Evolutionary conservation across 2,329 filamentous ascomycete species (phyloP).

Genomic region (Aspergillus piperis): DNA sequence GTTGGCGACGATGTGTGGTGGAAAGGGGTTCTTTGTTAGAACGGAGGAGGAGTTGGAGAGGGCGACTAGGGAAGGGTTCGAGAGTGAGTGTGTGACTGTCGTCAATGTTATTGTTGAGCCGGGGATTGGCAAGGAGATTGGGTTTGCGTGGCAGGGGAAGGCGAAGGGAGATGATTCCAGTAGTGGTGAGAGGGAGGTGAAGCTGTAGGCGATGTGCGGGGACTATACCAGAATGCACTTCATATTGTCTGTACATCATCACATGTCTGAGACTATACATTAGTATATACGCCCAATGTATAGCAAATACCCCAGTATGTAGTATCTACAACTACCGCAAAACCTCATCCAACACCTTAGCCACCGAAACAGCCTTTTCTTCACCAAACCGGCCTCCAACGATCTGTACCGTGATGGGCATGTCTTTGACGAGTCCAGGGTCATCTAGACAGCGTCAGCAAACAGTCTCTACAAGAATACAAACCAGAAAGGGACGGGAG

Average conservation of each 20-base stretch:
- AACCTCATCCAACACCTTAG: slow-evolving; percentile 32
- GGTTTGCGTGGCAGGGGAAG: slow-evolving; percentile 40
- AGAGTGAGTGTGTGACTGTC: slow-evolving; percentile 49
- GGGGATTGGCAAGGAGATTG: slow-evolving; percentile 45
- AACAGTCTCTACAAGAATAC: too few species aligned
- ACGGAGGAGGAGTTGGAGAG: slow-evolving; percentile 54
- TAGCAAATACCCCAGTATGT: too few species aligned
- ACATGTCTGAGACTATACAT: too few species aligned
- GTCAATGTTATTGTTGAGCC: slow-evolving; percentile 60
- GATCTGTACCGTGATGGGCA: slow-evolving; percentile 37
- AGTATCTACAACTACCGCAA: not conserved
- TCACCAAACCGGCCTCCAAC: slow-evolving; percentile 37
- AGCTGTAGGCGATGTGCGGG: slow-evolving; percentile 19
- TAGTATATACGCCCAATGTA: too few species aligned
- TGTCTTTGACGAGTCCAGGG: slow-evolving; percentile 31
- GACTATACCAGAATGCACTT: not conserved
- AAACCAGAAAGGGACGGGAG: not conserved
- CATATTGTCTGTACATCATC: too few species aligned
- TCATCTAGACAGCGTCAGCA: slow-evolving; percentile 24
- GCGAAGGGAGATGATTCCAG: too few species aligned
- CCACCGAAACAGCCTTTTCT: slow-evolving; percentile 34
- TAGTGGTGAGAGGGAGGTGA: slow-evolving; percentile 18
- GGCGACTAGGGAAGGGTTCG: slow-evolving; percentile 55
- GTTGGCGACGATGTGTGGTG: slow-evolving; percentile 57
- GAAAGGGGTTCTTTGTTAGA: slow-evolving; percentile 54